phyloP scores from a whole-genome alignment of 2,329 filamentous ascomycete species.

The Berkeleyomyces rouxiae region DNA sequence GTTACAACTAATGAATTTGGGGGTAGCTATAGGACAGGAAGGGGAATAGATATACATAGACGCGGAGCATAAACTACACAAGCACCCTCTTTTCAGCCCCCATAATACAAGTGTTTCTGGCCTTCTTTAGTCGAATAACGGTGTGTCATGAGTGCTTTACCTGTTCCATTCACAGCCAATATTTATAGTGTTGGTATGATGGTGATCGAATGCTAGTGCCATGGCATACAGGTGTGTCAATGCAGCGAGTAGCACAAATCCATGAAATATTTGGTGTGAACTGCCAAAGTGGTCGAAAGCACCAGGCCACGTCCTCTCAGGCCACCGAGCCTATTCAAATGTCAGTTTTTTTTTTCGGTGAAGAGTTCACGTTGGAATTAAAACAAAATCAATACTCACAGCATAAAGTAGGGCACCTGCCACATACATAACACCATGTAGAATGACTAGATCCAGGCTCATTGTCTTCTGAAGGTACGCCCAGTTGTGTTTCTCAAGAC shows the following conservation, averaged over 20 bases:
- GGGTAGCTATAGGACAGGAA: conserved; percentile 21
- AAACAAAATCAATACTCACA: conserved; percentile 29
- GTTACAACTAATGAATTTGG: conserved; percentile 49
- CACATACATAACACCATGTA: conserved; percentile 74
- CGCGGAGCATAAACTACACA: conserved; percentile 7
- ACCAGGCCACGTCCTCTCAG: conserved; percentile 64
- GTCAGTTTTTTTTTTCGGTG: not conserved
- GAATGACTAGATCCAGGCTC: conserved; percentile 61
- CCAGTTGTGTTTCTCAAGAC: conserved; percentile 49
- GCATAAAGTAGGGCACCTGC: conserved; percentile 76
- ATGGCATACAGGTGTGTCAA: conserved; percentile 67
- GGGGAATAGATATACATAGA: conserved; percentile 17
- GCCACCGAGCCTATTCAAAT: conserved; percentile 47
- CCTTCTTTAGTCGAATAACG: too few species aligned
- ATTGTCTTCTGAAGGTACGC: conserved; percentile 52
- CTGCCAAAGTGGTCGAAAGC: conserved; percentile 80
- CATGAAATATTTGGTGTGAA: conserved; percentile 92
- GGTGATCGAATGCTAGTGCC: conserved; percentile 69
- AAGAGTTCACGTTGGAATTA: not conserved
- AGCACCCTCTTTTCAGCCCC: not conserved
- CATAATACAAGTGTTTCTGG: too few species aligned
- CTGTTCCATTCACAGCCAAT: too few species aligned
- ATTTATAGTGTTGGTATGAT: conserved; percentile 43
- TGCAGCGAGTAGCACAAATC: conserved; percentile 72
- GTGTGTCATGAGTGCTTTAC: too few species aligned